Conservation (phyloP, 192 early-diverging fungal genomes). For the Backusella luteola region DNA sequence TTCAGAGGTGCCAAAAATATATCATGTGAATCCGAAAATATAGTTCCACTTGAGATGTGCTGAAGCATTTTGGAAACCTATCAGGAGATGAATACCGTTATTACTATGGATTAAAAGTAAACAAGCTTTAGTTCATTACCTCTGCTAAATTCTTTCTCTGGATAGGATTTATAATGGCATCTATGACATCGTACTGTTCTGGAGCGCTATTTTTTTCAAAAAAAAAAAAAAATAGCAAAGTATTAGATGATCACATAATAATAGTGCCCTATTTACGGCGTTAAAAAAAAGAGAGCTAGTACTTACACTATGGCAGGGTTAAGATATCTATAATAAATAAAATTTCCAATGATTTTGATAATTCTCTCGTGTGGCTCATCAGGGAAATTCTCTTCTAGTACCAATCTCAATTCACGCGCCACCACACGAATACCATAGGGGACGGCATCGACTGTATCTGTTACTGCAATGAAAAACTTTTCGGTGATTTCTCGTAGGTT, state of each 20-base stretch:
- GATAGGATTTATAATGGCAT: slow-evolving; percentile 74
- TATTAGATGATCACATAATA: neutral
- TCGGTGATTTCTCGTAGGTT: slow-evolving; percentile 81
- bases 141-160: slow-evolving; percentile 98
- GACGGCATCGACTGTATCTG: slow-evolving; percentile 75
- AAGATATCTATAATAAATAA: slow-evolving; percentile 98
- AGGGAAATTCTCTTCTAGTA: slow-evolving; percentile 80
- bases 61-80: slow-evolving; percentile 86
- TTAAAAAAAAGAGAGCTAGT: neutral
- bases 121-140: slow-evolving; percentile 15
- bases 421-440: slow-evolving; percentile 97
- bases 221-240: neutral
- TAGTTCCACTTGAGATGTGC: slow-evolving; percentile 66
- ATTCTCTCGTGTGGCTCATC: slow-evolving; percentile 78
- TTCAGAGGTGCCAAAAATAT: slow-evolving; percentile 17
- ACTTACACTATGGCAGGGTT: slow-evolving; percentile 85
- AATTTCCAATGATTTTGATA: slow-evolving; percentile 86
- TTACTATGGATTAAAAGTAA: no score
- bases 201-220: slow-evolving; percentile 67
- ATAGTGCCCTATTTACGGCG: no score
- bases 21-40: slow-evolving; percentile 10
- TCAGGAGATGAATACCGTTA: neutral
- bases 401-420: slow-evolving; percentile 80
- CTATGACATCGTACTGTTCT: slow-evolving; percentile 95
- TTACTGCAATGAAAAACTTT: slow-evolving; percentile 81